Evolutionary conservation across 306 rosid genomes (phyloP).

Genomic region (Abrus pulchellus): DNA sequence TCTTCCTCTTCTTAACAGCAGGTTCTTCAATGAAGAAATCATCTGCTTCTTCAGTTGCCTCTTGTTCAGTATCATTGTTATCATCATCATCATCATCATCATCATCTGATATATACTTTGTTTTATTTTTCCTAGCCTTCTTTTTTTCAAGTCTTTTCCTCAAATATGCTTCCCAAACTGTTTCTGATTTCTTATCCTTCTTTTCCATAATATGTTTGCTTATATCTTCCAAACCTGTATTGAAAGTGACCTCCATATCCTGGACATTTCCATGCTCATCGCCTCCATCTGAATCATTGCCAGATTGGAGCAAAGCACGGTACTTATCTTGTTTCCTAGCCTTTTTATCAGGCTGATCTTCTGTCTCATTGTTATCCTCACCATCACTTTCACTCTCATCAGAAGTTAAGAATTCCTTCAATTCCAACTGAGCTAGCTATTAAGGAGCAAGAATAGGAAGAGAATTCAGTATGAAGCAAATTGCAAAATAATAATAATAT

Average conservation of each 20-base stretch:
- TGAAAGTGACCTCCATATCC: slow-evolving; percentile 97
- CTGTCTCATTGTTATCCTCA: slow-evolving; percentile 55
- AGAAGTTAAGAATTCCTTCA: slow-evolving; percentile 79
- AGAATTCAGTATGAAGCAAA: slow-evolving; percentile 39
- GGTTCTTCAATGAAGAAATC: slow-evolving; percentile 88
- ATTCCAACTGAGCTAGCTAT: slow-evolving; percentile 78
- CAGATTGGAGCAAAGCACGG: slow-evolving; percentile 69
- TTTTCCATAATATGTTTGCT: slow-evolving; percentile 84
- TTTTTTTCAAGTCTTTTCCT: slow-evolving; percentile 76
- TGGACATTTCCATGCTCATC: slow-evolving; percentile 58
- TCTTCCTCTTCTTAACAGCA: slow-evolving; percentile 63
- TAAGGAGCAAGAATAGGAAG: slow-evolving; percentile 7
- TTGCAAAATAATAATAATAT: background rate
- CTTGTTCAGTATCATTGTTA: slow-evolving; percentile 64
- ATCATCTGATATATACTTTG: slow-evolving; percentile 61
- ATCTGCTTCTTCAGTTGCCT: slow-evolving; percentile 65
- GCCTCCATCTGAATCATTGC: slow-evolving; percentile 71
- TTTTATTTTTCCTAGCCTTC: slow-evolving; percentile 71
- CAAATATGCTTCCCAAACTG: slow-evolving; percentile 84
- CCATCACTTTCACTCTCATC: slow-evolving; percentile 75
- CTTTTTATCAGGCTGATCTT: slow-evolving; percentile 59
- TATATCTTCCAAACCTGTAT: slow-evolving; percentile 86
- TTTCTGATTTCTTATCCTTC: slow-evolving; percentile 79
- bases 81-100: slow-evolving; percentile 68
- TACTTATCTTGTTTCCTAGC: slow-evolving; percentile 61